A percentile compares a stretch with the other conserved stretches of the same genome.
Conservation (phyloP, 202 grass and related monocot species). For the Panicum virgatum region DNA sequence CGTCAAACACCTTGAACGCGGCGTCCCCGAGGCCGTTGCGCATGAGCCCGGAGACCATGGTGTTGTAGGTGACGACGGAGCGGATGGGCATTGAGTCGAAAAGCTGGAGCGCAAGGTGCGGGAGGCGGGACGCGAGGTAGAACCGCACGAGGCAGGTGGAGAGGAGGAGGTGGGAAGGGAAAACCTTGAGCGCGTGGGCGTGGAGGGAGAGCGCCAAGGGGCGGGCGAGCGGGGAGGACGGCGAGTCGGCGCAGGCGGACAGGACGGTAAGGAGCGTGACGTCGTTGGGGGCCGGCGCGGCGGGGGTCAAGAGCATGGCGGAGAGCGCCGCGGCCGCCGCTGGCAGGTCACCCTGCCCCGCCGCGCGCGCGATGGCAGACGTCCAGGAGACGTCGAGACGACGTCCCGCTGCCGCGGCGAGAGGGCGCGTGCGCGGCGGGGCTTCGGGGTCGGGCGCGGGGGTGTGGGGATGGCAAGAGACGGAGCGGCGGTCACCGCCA, state of each 20-base stretch:
- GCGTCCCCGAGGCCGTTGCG: constrained; percentile 32
- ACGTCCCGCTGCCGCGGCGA: constrained; percentile 35
- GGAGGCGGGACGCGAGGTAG: constrained; percentile 50
- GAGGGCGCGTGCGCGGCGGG: not conserved
- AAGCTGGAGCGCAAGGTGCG: constrained; percentile 54
- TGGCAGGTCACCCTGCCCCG: constrained; percentile 49
- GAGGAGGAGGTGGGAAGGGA: constrained; percentile 54
- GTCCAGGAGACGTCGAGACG: constrained; percentile 66
- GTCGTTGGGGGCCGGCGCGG: constrained; percentile 45
- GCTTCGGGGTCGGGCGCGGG: not conserved
- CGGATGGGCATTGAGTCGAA: constrained; percentile 36
- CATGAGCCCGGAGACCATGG: constrained; percentile 49
- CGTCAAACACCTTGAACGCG: constrained; percentile 57
- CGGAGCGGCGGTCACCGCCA: constrained; percentile 28
- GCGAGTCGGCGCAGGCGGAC: constrained; percentile 54
- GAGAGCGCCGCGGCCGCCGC: constrained; percentile 36
- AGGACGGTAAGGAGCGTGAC: constrained; percentile 45
- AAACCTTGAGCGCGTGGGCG: constrained; percentile 46
- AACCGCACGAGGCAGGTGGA: constrained; percentile 49
- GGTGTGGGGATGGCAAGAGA: constrained; percentile 19
- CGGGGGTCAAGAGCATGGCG: constrained; percentile 55
- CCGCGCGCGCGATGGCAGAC: constrained; percentile 42
- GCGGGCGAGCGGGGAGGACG: constrained; percentile 35
- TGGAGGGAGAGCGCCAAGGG: constrained; percentile 40
- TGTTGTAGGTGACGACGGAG: constrained; percentile 62